A percentile compares a stretch with the other conserved stretches of the same genome.
These are phyloP conservation scores for Mariannaea sp. DNA, from an alignment of 2,329 filamentous ascomycete genomes.

Conservation along the genomic window DNA sequence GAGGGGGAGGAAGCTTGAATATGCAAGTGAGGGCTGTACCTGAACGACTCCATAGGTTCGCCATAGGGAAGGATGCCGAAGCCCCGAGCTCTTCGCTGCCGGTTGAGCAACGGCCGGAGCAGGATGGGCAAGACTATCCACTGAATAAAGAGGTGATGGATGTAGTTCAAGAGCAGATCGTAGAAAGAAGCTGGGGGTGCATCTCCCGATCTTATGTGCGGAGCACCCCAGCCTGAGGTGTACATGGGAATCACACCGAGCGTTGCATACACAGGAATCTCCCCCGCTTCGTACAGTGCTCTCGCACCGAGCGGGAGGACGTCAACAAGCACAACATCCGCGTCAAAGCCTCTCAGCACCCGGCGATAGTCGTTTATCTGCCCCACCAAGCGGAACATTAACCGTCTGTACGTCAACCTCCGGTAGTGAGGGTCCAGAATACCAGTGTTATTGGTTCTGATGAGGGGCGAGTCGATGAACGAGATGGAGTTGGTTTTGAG, in stretches of 20 bases:
- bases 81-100: constrained; percentile 38
- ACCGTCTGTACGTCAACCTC: constrained; percentile 13
- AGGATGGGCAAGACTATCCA: constrained; percentile 37
- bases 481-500: constrained; percentile 40
- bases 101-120: constrained; percentile 40
- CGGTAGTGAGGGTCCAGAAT: constrained; percentile 39
- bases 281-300: constrained; percentile 43
- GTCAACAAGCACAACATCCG: constrained; percentile 45
- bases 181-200: constrained; percentile 38
- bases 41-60: constrained; percentile 41
- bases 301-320: constrained; percentile 45
- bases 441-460: constrained; percentile 36
- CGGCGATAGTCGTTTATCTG: constrained; percentile 45
- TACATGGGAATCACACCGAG: constrained; percentile 48
- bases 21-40: constrained; percentile 46
- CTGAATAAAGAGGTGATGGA: constrained; percentile 35
- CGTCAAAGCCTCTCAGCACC: constrained; percentile 36
- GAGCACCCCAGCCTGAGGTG: constrained; percentile 37
- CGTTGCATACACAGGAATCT: constrained; percentile 44
- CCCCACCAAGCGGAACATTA: constrained; percentile 39
- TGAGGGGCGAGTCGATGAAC: constrained; percentile 40
- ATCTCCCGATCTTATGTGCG: constrained; percentile 41
- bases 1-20: constrained; percentile 45
- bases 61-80: constrained; percentile 37
- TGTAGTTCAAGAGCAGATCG: constrained; percentile 36